Conservation (phyloP, 1,284 basidiomycete genomes). For the Apiotrichum laibachii region DNA sequence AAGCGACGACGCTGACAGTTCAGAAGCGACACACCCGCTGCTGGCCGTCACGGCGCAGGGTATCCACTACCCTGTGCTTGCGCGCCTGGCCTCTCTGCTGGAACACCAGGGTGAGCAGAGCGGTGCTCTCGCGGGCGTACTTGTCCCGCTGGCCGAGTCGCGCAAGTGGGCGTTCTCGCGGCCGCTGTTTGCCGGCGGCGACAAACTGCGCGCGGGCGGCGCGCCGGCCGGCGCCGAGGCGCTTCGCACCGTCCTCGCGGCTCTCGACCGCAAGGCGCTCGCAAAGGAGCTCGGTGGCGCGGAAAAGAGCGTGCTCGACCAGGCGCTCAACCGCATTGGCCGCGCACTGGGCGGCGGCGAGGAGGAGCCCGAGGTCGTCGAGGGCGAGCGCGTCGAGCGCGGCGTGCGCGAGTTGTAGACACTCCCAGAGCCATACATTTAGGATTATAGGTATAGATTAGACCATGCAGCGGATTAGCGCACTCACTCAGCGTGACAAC, state of each 20-base stretch:
- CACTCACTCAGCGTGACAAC: no score
- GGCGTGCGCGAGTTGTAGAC: slow-evolving; percentile 21
- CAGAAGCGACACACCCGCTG: slow-evolving; percentile 16
- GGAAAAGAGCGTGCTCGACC: slow-evolving; percentile 5
- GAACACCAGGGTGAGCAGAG: not conserved
- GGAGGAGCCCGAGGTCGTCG: slow-evolving; percentile 6
- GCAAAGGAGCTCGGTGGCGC: not conserved
- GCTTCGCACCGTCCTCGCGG: slow-evolving; percentile 4
- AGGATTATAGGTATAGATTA: no score
- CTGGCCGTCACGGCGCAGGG: slow-evolving; percentile 5
- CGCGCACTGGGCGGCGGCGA: slow-evolving; percentile 9
- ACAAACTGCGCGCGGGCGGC: slow-evolving; percentile 1
- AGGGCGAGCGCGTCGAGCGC: slow-evolving; percentile 20
- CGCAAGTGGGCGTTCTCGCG: slow-evolving; percentile 17
- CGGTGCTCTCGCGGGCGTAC: slow-evolving; percentile 1
- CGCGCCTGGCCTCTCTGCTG: not conserved
- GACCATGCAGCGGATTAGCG: no score
- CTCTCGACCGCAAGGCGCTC: slow-evolving; percentile 1
- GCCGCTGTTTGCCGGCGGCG: slow-evolving; percentile 1
- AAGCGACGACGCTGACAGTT: not conserved
- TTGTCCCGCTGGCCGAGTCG: slow-evolving; percentile 6
- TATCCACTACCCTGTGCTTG: slow-evolving; percentile 19
- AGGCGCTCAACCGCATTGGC: slow-evolving; percentile 5
- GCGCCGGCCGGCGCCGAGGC: not conserved
- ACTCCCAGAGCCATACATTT: no score